Base-by-base conservation (phyloP, 2,329 filamentous ascomycete genomes). In the Huntiella abstrusa region DNA sequence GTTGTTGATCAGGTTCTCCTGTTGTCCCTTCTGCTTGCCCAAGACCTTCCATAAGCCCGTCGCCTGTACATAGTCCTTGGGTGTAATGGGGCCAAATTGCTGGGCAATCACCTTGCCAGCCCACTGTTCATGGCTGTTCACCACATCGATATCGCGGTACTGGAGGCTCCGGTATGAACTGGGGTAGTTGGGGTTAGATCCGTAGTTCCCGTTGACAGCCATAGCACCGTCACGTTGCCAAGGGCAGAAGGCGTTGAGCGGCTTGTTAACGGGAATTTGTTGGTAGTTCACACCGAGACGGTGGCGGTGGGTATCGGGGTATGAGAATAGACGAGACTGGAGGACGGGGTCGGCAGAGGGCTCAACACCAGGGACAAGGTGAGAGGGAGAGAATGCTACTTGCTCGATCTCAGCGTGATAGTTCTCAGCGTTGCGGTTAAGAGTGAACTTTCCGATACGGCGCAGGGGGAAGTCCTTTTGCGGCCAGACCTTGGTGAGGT, bases 161-260 rank as follows among this genome's bases (percentile, higher is more conserved):
- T 62, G 61, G 44, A 71, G 48, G 5, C 57, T 55, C 15, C 66
- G 64, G 59, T 67, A 70, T 19, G 65, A 66, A 35, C 65, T 68
- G 15, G 65, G 63, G 54, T 77, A 79, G 60, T 72, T 73, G 7
- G 72, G 71, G 55, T 75, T 70, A 17, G 64, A 63, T 44, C 73
- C 73, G 53, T 76, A 74, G 62, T 77, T 77, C 47, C 64, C 65
- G 61, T 84, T 80, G 56, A 75, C 66, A 48, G 76, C 71, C 78
- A 84, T 85, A 49, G 59, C 57, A 12, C 82, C 82, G 55, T 85
- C 80, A 51, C 81, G 74, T 59, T 84, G 79, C 66, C 76, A 82
- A 52, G 80, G 80, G 54, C 80, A 68, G 67, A 72, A 68, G 61
- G 64, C 64, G 62, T 55, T 64, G 59, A 64, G 65, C 0, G 73